Conservation (phyloP, 495 filamentous ascomycete species). For the Penicillium herquei region DNA sequence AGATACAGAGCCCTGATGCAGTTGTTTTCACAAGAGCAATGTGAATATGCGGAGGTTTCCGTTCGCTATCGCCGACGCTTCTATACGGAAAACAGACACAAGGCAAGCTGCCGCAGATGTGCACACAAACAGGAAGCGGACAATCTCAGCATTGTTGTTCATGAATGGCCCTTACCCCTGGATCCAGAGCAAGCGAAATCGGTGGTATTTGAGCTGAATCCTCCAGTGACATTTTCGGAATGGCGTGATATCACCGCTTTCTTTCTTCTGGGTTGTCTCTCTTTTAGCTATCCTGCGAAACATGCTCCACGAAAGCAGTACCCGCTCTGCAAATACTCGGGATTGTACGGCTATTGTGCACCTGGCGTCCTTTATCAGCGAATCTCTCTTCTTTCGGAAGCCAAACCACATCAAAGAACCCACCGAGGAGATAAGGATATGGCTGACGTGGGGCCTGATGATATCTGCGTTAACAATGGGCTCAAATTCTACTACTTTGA, state of each 20-base stretch:
- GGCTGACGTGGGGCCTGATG: slow-evolving; percentile 11
- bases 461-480: slow-evolving; percentile 47
- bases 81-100: not conserved
- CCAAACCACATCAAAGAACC: slow-evolving; percentile 27
- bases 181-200: slow-evolving; percentile 35
- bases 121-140: slow-evolving; percentile 21
- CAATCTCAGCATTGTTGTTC: slow-evolving; percentile 45
- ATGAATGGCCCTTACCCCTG: slow-evolving; percentile 64
- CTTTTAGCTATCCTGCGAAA: slow-evolving; percentile 5
- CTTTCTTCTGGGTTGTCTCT: slow-evolving; percentile 43
- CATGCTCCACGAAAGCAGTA: slow-evolving; percentile 15
- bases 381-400: slow-evolving; percentile 26
- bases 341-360: slow-evolving; percentile 11
- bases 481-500: slow-evolving; percentile 32
- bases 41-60: not conserved
- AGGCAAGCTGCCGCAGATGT: not conserved
- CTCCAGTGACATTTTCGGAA: slow-evolving; percentile 39
- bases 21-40: not conserved
- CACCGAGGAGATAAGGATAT: slow-evolving; percentile 19
- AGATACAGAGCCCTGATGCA: not conserved
- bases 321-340: slow-evolving; percentile 8
- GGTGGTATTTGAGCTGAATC: slow-evolving; percentile 56
- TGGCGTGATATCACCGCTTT: slow-evolving; percentile 56
- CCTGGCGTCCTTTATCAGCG: not conserved
- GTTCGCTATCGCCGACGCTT: not conserved